Evolutionary conservation across 2,329 filamentous ascomycete species (phyloP).

Genomic region (Cladosporium sp.): DNA sequence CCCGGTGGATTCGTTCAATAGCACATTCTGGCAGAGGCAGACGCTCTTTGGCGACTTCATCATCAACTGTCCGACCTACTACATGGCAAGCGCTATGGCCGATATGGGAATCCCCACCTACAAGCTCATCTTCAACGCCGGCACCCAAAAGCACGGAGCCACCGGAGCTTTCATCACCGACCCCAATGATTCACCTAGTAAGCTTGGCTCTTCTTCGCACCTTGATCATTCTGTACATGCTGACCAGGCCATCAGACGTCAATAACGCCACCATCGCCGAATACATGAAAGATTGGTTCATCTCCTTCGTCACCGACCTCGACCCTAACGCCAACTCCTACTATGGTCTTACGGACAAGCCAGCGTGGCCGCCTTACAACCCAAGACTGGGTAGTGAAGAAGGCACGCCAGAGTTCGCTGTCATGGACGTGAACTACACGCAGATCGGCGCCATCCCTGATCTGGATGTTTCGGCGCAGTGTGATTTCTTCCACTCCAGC

Average conservation of each 20-base stretch:
- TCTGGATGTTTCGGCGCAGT: constrained; percentile 17
- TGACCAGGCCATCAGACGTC: not conserved
- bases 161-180: constrained; percentile 18
- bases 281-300: constrained; percentile 31
- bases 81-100: constrained; percentile 27
- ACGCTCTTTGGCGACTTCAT: constrained; percentile 40
- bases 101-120: constrained; percentile 19
- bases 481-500: constrained; percentile 23
- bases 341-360: constrained; percentile 14
- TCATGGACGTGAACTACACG: constrained; percentile 22
- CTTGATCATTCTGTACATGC: no score
- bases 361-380: constrained; percentile 27
- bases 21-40: constrained; percentile 33
- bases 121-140: constrained; percentile 33
- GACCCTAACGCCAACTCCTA: constrained; percentile 27
- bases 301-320: constrained; percentile 28
- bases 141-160: constrained; percentile 29
- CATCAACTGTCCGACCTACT: constrained; percentile 35
- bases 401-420: constrained; percentile 12
- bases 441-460: constrained; percentile 18
- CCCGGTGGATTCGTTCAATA: constrained; percentile 28
- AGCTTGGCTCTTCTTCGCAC: not conserved
- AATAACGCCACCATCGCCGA: constrained; percentile 30
- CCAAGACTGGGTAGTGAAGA: not conserved
- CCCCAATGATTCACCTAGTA: constrained; percentile 6